These are phyloP conservation scores for Meyerozyma elateridarum DNA, from an alignment of 1,139 yeast species.

Conservation along the genomic window DNA sequence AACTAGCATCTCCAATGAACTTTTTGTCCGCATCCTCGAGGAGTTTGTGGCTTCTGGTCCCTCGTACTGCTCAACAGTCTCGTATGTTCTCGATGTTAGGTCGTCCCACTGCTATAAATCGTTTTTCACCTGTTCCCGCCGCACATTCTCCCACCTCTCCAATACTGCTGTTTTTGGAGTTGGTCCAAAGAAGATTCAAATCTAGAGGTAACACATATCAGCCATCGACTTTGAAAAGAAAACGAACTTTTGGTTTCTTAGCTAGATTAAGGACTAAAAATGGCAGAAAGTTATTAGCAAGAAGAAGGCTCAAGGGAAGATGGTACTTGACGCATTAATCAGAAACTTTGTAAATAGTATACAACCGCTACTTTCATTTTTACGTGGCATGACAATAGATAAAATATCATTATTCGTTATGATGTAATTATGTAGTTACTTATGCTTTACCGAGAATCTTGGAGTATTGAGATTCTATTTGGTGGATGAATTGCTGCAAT, in stretches of 20 bases:
- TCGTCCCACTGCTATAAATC: neutral
- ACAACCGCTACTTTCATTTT: too few species aligned
- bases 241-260: slow-evolving; percentile 85
- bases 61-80: too few species aligned
- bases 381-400: neutral
- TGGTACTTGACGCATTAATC: slow-evolving; percentile 84
- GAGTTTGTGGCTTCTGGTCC: neutral
- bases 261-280: slow-evolving; percentile 77
- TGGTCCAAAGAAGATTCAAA: slow-evolving; percentile 67
- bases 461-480: slow-evolving; percentile 51
- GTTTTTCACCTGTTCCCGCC: neutral
- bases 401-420: slow-evolving; percentile 2
- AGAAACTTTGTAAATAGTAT: slow-evolving; percentile 1
- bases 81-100: neutral
- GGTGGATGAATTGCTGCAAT: slow-evolving; percentile 67
- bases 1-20: slow-evolving; percentile 1
- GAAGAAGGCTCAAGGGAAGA: slow-evolving; percentile 86
- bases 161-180: slow-evolving; percentile 27
- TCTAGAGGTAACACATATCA: slow-evolving; percentile 93
- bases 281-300: slow-evolving; percentile 73
- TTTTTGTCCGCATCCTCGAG: slow-evolving; percentile 1
- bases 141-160: slow-evolving; percentile 16
- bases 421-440: slow-evolving; percentile 2
- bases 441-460: slow-evolving; percentile 40
- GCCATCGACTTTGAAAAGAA: slow-evolving; percentile 86